phyloP scores from a whole-genome alignment of 108 stramenopile species.

The Pseudonitzschia delicatissima region DNA sequence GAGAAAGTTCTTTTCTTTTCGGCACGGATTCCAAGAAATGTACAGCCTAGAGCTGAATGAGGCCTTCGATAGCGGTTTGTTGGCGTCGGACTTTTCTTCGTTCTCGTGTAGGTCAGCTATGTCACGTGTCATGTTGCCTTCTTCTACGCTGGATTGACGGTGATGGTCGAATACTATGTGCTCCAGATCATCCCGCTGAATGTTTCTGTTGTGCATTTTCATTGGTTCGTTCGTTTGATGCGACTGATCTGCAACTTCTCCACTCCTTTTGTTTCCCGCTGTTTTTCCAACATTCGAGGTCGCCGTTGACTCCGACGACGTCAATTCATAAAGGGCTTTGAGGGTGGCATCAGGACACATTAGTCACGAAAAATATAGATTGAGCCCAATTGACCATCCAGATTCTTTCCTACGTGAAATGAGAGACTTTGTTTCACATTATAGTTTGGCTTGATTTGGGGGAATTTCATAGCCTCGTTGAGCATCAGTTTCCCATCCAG shows the following conservation, averaged over 20 bases:
- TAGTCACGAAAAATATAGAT: constrained; percentile 67
- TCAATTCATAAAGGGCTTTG: constrained; percentile 51
- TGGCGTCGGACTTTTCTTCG: constrained; percentile 10
- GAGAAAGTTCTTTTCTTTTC: constrained; percentile 29
- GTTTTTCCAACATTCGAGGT: background rate
- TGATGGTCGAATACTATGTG: constrained; percentile 34
- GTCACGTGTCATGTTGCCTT: background rate
- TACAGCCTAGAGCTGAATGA: constrained; percentile 61
- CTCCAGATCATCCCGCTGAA: constrained; percentile 33
- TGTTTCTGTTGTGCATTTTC: constrained; percentile 8
- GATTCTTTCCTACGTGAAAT: constrained; percentile 47
- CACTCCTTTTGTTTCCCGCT: background rate
- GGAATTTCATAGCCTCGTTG: constrained; percentile 56
- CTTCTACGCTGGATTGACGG: background rate
- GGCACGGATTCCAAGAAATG: constrained; percentile 69
- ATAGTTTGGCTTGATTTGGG: constrained; percentile 20
- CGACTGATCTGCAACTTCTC: constrained; percentile 15
- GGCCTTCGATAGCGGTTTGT: constrained; percentile 20
- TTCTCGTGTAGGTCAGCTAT: constrained; percentile 29
- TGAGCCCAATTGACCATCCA: constrained; percentile 72
- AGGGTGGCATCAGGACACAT: constrained; percentile 70
- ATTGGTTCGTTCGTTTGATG: constrained; percentile 19
- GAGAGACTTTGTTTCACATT: constrained; percentile 12
- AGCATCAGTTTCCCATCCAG: constrained; percentile 78
- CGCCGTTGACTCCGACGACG: constrained; percentile 21